These are phyloP conservation scores for Vickermania ingenoplastis DNA, from an alignment of 208 protist species.

Conservation along the genomic window DNA sequence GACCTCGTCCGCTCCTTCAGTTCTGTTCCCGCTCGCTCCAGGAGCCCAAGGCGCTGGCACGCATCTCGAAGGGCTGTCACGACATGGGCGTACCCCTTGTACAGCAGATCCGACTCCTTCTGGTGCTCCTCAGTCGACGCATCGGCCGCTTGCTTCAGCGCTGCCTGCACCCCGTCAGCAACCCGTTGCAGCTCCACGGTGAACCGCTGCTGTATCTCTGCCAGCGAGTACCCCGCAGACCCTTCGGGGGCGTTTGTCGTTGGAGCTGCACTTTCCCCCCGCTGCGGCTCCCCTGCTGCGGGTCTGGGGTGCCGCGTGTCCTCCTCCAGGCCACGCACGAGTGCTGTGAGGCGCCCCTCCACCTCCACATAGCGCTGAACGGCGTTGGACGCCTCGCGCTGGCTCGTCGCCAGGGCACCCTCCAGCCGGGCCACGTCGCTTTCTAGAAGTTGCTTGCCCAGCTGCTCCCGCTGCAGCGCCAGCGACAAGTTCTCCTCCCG, in stretches of 20 bases:
- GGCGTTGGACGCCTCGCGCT: background rate
- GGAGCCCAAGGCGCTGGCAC: background rate
- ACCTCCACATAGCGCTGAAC: background rate
- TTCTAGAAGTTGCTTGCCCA: background rate
- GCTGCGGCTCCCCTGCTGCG: too few relatives aligned
- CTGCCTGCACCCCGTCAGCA: background rate
- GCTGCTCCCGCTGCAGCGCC: background rate
- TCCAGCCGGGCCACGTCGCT: background rate
- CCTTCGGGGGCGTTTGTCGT: too few relatives aligned
- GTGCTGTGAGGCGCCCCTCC: background rate
- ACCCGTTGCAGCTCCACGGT: conserved; percentile 5
- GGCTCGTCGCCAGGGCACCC: background rate
- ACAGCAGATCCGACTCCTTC: background rate
- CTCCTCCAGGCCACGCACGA: too few relatives aligned
- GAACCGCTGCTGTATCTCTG: conserved; percentile 11
- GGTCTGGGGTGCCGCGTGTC: too few relatives aligned
- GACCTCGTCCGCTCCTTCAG: too few relatives aligned
- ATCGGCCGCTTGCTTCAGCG: background rate
- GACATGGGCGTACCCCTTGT: background rate
- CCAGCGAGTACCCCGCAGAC: conserved; percentile 4
- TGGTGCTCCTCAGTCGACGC: background rate
- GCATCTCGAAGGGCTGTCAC: background rate
- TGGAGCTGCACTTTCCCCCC: too few relatives aligned
- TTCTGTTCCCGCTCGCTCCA: background rate
- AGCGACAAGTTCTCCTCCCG: background rate